Percentiles rank a stretch among this genome's conserved stretches.
These are phyloP conservation scores for Trapa incisa DNA, from an alignment of 345 rosid species.

Conservation along the genomic window DNA sequence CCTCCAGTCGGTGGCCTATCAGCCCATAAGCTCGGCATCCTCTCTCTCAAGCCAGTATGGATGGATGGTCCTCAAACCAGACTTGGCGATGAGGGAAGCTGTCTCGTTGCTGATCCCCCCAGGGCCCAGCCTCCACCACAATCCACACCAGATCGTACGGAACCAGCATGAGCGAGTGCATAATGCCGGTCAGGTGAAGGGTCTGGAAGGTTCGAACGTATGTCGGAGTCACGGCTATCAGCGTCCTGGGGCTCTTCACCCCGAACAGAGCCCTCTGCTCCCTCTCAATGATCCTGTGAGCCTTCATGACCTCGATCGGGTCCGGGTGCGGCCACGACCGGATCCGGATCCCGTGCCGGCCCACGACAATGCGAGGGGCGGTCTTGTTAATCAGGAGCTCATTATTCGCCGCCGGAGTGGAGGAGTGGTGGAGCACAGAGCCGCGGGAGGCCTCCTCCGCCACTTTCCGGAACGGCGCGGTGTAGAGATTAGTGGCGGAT, in stretches of 20 bases:
- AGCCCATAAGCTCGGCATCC: slow-evolving; percentile 73
- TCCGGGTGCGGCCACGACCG: slow-evolving; percentile 99
- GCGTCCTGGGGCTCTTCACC: slow-evolving; percentile 40
- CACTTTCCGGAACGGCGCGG: slow-evolving; percentile 44
- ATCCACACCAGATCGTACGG: slow-evolving; percentile 91
- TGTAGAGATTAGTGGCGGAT: slow-evolving; percentile 32
- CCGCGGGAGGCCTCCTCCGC: slow-evolving; percentile 15
- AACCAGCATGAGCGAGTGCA: slow-evolving; percentile 82
- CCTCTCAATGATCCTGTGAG: slow-evolving; percentile 76
- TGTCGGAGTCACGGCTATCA: slow-evolving; percentile 83
- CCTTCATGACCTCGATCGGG: slow-evolving; percentile 82
- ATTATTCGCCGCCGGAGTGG: slow-evolving; percentile 14
- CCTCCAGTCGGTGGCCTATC: slow-evolving; percentile 57
- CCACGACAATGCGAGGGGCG: slow-evolving; percentile 73
- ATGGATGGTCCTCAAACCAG: slow-evolving; percentile 54
- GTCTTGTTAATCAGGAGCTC: slow-evolving; percentile 18
- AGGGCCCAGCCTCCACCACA: slow-evolving; percentile 76
- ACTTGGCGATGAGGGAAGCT: slow-evolving; percentile 43
- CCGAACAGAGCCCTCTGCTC: slow-evolving; percentile 79
- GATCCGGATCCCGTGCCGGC: slow-evolving; percentile 99
- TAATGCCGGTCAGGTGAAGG: slow-evolving; percentile 79
- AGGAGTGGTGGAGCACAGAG: slow-evolving; percentile 13
- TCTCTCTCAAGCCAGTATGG: slow-evolving; percentile 51
- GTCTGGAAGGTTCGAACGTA: slow-evolving; percentile 89
- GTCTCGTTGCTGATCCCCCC: slow-evolving; percentile 72